These are phyloP conservation scores for Citeromyces nyonsensis DNA, from an alignment of 805 yeast species.

Conservation along the genomic window DNA sequence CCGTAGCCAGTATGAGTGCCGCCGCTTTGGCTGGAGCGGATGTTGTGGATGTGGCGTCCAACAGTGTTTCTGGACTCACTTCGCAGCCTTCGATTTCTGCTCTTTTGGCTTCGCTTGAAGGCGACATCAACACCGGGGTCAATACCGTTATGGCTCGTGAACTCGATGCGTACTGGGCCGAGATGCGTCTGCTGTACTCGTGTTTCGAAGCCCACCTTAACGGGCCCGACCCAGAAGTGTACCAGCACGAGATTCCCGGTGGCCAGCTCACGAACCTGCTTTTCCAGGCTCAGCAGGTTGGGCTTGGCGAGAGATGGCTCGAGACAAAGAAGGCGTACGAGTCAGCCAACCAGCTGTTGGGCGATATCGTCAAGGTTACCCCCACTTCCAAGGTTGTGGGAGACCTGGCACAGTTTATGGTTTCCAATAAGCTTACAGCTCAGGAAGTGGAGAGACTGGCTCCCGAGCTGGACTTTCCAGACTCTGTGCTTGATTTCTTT, in stretches of 20 bases:
- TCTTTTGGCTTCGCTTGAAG: conserved; percentile 81
- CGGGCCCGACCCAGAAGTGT: conserved; percentile 99
- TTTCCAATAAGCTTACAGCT: conserved; percentile 73
- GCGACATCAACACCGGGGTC: conserved; percentile 65
- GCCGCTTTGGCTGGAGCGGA: conserved; percentile 96
- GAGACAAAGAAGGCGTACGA: conserved; percentile 92
- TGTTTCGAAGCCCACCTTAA: conserved; percentile 97
- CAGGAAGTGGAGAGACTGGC: conserved; percentile 86
- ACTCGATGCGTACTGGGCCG: conserved; percentile 94
- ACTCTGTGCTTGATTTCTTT: conserved; percentile 93
- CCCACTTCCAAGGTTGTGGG: conserved; percentile 99
- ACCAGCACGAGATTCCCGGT: conserved; percentile 98
- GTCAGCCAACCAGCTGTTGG: conserved; percentile 79
- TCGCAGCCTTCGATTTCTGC: conserved; percentile 97
- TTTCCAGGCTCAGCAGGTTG: conserved; percentile 99
- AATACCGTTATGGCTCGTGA: conserved; percentile 56
- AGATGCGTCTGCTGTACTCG: conserved; percentile 91
- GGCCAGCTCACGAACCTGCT: conserved; percentile 96
- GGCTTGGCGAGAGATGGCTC: conserved; percentile 92
- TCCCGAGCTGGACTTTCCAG: conserved; percentile 91
- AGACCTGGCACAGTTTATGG: conserved; percentile 99
- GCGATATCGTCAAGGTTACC: conserved; percentile 96
- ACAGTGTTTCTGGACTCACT: conserved; percentile 96
- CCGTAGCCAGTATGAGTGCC: conserved; percentile 92
- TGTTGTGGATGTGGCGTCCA: conserved; percentile 93